Conservation (phyloP, 2,329 filamentous ascomycete species). For the Colletotrichum musae region DNA sequence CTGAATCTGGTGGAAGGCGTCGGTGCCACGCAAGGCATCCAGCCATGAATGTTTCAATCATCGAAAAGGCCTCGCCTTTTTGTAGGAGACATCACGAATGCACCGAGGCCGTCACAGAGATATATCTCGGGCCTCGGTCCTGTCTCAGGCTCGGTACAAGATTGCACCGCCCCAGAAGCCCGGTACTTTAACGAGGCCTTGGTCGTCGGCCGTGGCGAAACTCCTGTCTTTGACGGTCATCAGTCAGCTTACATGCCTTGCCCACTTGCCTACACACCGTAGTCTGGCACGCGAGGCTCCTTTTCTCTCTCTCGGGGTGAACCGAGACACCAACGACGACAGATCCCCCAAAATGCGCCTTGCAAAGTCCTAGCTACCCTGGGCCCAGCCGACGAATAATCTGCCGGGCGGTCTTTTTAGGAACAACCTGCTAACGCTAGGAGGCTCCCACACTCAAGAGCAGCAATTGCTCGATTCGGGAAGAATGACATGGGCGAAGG, state of each 20-base stretch:
- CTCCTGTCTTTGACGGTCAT: neutral
- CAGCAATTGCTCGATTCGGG: conserved; percentile 10
- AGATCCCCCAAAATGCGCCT: neutral
- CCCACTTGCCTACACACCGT: neutral
- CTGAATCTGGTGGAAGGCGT: too few relatives aligned
- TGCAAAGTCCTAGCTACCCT: neutral
- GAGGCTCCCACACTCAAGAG: neutral
- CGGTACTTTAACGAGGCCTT: neutral
- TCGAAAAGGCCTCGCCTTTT: too few relatives aligned
- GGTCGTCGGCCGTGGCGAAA: too few relatives aligned
- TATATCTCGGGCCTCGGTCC: neutral
- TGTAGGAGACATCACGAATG: too few relatives aligned
- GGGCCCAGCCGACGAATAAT: too few relatives aligned
- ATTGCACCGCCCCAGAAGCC: neutral
- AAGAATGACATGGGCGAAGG: conserved; percentile 4
- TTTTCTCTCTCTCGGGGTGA: neutral
- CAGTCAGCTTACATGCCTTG: neutral
- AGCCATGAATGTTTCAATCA: too few relatives aligned
- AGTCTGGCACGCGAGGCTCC: neutral
- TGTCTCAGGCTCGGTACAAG: conserved; percentile 3
- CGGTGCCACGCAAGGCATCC: too few relatives aligned
- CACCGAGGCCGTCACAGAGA: too few relatives aligned
- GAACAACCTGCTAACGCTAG: too few relatives aligned
- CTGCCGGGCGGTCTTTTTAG: too few relatives aligned
- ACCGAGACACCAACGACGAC: neutral